A percentile compares a stretch with the other conserved stretches of the same genome.
These are phyloP conservation scores for Ramaria sp. DNA, from an alignment of 768 basidiomycete species.

Conservation along the genomic window DNA sequence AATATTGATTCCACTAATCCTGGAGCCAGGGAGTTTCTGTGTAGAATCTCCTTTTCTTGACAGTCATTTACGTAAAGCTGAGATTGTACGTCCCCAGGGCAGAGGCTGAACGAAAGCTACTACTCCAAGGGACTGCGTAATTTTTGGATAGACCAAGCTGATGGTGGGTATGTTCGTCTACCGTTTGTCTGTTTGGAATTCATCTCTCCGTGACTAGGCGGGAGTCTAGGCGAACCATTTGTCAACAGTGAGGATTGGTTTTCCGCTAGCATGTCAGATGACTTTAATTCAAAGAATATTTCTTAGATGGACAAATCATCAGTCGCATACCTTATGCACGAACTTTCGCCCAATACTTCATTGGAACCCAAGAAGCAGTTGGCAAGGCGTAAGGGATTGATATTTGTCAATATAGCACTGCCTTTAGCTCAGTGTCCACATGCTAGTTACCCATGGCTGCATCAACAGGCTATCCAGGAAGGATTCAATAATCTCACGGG, in stretches of 20 bases:
- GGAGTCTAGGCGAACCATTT: conserved; percentile 25
- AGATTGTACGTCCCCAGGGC: conserved; percentile 18
- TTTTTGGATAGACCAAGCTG: conserved; percentile 31
- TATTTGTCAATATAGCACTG: background rate
- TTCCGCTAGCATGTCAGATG: background rate
- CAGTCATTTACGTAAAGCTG: background rate
- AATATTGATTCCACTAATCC: conserved; percentile 28
- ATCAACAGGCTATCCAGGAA: conserved; percentile 28
- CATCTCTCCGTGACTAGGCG: conserved; percentile 14
- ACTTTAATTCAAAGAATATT: background rate
- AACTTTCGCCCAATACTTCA: conserved; percentile 26
- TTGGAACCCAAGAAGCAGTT: conserved; percentile 25
- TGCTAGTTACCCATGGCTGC: conserved; percentile 22
- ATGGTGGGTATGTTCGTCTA: conserved; percentile 17
- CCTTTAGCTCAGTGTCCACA: no score
- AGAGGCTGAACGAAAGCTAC: conserved; percentile 25
- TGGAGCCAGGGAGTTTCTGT: conserved; percentile 26
- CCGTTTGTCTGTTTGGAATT: background rate
- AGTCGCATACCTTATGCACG: conserved; percentile 23
- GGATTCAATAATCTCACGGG: conserved; percentile 25
- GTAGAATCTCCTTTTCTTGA: conserved; percentile 13
- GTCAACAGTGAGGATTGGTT: conserved; percentile 20
- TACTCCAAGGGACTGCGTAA: conserved; percentile 28
- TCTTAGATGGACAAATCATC: conserved; percentile 23
- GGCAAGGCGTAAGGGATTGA: conserved; percentile 22